Percentiles rank a stretch among this genome's conserved stretches.
Evolutionary conservation across 495 filamentous ascomycete genomes (phyloP).

Genomic region (Penicillium simplicissimum): DNA sequence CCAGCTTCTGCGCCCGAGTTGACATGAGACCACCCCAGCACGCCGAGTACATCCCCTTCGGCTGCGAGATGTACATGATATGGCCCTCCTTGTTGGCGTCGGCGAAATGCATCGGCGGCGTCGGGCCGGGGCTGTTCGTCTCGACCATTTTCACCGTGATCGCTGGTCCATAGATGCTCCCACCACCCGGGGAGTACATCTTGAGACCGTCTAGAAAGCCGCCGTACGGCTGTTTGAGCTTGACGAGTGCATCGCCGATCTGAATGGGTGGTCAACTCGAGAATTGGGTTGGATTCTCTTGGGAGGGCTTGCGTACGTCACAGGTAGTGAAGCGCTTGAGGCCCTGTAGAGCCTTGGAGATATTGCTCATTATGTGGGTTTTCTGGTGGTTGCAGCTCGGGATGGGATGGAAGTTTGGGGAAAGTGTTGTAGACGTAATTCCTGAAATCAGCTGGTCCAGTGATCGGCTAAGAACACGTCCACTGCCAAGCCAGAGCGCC

Average conservation of each 20-base stretch:
- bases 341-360: slow-evolving; percentile 12
- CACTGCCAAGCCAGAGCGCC: no score
- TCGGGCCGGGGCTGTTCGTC: slow-evolving; percentile 24
- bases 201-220: slow-evolving; percentile 28
- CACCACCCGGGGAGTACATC: slow-evolving; percentile 17
- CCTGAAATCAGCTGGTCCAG: no score
- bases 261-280: slow-evolving; percentile 8
- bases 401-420: not conserved
- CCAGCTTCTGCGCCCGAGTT: slow-evolving; percentile 19
- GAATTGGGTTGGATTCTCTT: not conserved
- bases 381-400: not conserved
- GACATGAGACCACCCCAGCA: slow-evolving; percentile 26
- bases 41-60: slow-evolving; percentile 19
- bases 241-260: slow-evolving; percentile 34
- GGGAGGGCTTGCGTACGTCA: slow-evolving; percentile 13
- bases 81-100: slow-evolving; percentile 23
- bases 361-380: slow-evolving; percentile 1
- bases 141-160: slow-evolving; percentile 34
- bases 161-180: slow-evolving; percentile 24
- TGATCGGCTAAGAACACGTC: no score
- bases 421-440: no score
- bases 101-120: slow-evolving; percentile 20
- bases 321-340: slow-evolving; percentile 23
- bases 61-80: slow-evolving; percentile 28
- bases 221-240: slow-evolving; percentile 29